phyloP scores from a whole-genome alignment of 305 asterid species.

The Galium porrigens region DNA sequence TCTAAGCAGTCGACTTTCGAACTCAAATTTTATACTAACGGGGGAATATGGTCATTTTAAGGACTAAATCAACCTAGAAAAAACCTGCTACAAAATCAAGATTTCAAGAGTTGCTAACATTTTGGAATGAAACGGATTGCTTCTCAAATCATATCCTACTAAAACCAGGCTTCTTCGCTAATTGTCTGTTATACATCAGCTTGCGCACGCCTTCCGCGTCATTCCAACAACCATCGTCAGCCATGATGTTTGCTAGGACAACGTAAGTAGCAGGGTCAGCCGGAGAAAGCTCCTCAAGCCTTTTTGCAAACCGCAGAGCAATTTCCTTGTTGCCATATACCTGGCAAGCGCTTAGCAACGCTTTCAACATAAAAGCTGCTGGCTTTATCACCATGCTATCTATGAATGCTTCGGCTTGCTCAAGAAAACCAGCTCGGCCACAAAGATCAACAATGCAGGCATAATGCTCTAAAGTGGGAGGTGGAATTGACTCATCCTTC shows the following conservation, averaged over 20 bases:
- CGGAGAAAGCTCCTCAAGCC: slow-evolving; percentile 44
- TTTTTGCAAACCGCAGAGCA: slow-evolving; percentile 32
- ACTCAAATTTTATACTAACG: background rate
- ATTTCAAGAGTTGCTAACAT: background rate
- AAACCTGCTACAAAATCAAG: background rate
- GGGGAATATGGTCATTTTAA: background rate
- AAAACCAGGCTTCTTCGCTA: slow-evolving; percentile 37
- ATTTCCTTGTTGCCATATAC: slow-evolving; percentile 44
- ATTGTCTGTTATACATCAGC: slow-evolving; percentile 32
- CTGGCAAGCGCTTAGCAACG: slow-evolving; percentile 40
- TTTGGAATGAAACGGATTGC: background rate
- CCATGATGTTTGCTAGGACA: slow-evolving; percentile 41
- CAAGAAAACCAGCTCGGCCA: slow-evolving; percentile 43
- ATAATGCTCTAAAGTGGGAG: slow-evolving; percentile 40
- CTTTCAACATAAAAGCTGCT: slow-evolving; percentile 37
- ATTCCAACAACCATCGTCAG: slow-evolving; percentile 44
- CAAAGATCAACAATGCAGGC: slow-evolving; percentile 53
- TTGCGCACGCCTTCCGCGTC: slow-evolving; percentile 39
- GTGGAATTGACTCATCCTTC: slow-evolving; percentile 22
- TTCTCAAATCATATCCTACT: slow-evolving; percentile 35
- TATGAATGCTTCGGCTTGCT: slow-evolving; percentile 38
- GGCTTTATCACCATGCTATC: slow-evolving; percentile 34
- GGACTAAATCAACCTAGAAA: background rate
- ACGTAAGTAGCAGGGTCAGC: slow-evolving; percentile 42
- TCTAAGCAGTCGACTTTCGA: too few species aligned